Evolutionary conservation across 805 yeast genomes (phyloP), one percentile per base, ranked within the genome.

Genomic region (Candida golubevii): DNA sequence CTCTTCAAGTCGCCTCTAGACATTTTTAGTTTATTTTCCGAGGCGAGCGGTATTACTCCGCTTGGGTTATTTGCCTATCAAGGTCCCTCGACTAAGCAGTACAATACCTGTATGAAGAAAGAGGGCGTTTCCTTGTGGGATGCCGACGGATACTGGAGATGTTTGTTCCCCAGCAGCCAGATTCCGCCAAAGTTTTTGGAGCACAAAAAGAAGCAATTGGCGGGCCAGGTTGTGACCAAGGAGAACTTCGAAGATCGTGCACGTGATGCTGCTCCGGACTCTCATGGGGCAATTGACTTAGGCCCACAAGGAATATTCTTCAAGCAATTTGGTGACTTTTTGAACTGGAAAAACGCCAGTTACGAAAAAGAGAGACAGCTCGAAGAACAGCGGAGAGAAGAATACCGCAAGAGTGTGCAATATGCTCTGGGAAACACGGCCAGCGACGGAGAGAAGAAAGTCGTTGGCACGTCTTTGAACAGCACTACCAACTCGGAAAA

Each of bases 71-170:
- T 74, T 59, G 75, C 82, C 8, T 75, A 69, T 50, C 80, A 80
- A 18, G 69, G 73, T 7, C 95, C 95, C 2, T 67, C 82, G 0
- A 67, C 75, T 2, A 61, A 72, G 39, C 75, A 78, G 48, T 87
- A 82, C 61, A 71, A 76, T 41, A 71, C 77, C 37, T 91, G 98
- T 63, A 54, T 75, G 49, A 77, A 76, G 15, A 65, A 74, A 31
- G 67, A 79, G 8, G 98, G 99, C 3, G 65, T 75, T 7, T 78
- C 88, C 0, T 82, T 80, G 10, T 91, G 97, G 97, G 95, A 88
- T 59, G 66, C 78, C 32, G 72, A 75, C 18, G 98, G 97, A 0
- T 77, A 82, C 62, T 91, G 97, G 97, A 78, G 90, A 58, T 91
- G 98, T 65, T 67, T 91, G 37, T 84, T 90, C 62, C 96, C 96